These are phyloP conservation scores for Orbilia blumenaviensis DNA, from an alignment of 2,329 filamentous ascomycete species.

Conservation along the genomic window DNA sequence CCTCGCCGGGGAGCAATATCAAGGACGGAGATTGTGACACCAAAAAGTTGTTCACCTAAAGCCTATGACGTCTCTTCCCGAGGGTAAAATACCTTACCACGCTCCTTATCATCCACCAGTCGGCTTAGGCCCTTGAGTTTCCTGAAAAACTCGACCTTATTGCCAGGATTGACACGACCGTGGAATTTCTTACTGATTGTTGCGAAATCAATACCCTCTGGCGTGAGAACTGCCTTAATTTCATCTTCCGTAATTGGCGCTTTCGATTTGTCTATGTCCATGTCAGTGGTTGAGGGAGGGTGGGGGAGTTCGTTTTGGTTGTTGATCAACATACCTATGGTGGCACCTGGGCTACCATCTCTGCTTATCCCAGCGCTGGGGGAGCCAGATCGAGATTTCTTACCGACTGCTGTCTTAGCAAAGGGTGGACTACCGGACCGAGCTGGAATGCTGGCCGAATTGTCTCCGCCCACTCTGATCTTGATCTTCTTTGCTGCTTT, in stretches of 20 bases:
- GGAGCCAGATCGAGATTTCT: constrained; percentile 53
- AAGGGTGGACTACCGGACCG: constrained; percentile 30
- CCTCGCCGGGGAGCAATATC: neutral
- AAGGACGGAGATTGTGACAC: neutral
- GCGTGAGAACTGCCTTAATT: constrained; percentile 56
- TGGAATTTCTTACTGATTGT: constrained; percentile 56
- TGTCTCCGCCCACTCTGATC: constrained; percentile 49
- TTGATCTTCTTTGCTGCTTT: constrained; percentile 57
- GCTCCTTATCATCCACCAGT: constrained; percentile 50
- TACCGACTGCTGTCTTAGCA: constrained; percentile 26
- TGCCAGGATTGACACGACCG: constrained; percentile 54
- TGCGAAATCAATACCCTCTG: constrained; percentile 58
- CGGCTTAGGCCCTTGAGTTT: constrained; percentile 51
- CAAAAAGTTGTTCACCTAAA: neutral
- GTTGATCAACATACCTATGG: constrained; percentile 29
- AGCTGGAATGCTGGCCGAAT: constrained; percentile 43
- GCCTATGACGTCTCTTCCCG: constrained; percentile 32
- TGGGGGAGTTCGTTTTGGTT: neutral
- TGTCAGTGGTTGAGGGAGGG: neutral
- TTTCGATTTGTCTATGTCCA: constrained; percentile 51
- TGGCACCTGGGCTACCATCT: constrained; percentile 38
- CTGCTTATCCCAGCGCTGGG: constrained; percentile 38
- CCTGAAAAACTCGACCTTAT: constrained; percentile 52
- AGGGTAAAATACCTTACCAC: constrained; percentile 51
- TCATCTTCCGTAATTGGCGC: constrained; percentile 58